phyloP scores from a whole-genome alignment of 2,329 filamentous ascomycete genomes.

The Venturia aucupariae region DNA sequence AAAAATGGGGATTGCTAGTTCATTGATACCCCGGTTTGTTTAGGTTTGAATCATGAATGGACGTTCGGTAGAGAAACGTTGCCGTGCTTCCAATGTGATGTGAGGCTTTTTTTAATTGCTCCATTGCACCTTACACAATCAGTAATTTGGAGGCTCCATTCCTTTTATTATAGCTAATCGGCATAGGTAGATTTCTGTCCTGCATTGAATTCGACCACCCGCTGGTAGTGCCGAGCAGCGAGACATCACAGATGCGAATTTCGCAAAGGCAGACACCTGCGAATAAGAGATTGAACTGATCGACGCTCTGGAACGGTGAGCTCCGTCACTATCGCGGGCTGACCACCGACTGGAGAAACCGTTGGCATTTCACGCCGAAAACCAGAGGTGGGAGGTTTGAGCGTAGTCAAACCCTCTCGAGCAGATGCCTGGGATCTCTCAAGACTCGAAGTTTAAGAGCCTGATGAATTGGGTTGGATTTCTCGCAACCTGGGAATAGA shows the following conservation, averaged over 20 bases:
- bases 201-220: too few species aligned
- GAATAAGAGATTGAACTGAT: too few species aligned
- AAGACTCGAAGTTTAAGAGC: neutral
- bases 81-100: neutral
- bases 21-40: conserved; percentile 1
- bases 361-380: neutral
- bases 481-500: neutral
- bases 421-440: neutral
- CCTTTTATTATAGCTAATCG: too few species aligned
- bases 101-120: neutral
- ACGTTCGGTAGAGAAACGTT: neutral
- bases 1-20: neutral
- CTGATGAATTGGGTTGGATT: neutral
- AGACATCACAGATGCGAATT: too few species aligned
- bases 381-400: neutral
- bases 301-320: too few species aligned
- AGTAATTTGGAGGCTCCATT: too few species aligned
- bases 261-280: too few species aligned
- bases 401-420: neutral
- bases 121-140: too few species aligned
- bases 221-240: too few species aligned
- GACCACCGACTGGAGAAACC: neutral
- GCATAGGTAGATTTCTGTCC: too few species aligned
- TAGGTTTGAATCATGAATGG: neutral
- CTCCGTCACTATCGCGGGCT: too few species aligned